A percentile compares a stretch with the other conserved stretches of the same genome.
Conservation (phyloP, 768 basidiomycete genomes). For the Cyclocybe cylindracea region DNA sequence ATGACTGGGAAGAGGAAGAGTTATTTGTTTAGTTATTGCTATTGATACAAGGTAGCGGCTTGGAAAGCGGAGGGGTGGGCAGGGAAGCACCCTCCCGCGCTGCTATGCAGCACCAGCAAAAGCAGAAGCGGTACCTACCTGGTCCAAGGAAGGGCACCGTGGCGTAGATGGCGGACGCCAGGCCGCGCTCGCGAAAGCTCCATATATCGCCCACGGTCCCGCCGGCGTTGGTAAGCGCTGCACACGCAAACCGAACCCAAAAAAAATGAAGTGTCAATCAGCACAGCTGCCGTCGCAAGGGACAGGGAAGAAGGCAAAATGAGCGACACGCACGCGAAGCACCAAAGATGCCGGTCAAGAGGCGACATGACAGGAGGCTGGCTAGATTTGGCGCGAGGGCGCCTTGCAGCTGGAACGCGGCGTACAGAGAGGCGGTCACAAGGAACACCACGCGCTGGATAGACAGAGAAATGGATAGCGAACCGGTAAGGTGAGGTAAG, state of each 20-base stretch:
- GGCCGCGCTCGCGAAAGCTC: conserved; percentile 57
- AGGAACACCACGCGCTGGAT: conserved; percentile 54
- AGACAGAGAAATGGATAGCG: not conserved
- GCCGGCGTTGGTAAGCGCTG: conserved; percentile 61
- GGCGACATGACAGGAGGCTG: conserved; percentile 50
- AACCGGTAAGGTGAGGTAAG: too few species aligned
- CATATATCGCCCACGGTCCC: conserved; percentile 62
- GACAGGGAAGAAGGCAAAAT: not conserved
- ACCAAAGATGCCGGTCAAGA: conserved; percentile 60
- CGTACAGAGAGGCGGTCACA: conserved; percentile 50
- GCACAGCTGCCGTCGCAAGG: too few species aligned
- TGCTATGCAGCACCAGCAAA: too few species aligned
- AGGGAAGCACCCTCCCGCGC: too few species aligned
- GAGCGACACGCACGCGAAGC: conserved; percentile 45
- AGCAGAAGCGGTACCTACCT: conserved; percentile 32
- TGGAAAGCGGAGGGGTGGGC: too few species aligned
- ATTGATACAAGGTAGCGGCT: too few species aligned
- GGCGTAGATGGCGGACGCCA: conserved; percentile 60
- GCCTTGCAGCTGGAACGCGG: conserved; percentile 54
- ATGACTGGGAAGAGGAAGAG: conserved; percentile 36
- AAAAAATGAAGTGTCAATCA: too few species aligned
- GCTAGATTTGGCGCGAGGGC: conserved; percentile 49
- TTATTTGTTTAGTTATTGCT: too few species aligned
- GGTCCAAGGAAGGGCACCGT: conserved; percentile 60
- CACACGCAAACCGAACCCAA: not conserved